Conservation (phyloP, 2,329 filamentous ascomycete genomes). For the Ophiostoma perfectum region DNA sequence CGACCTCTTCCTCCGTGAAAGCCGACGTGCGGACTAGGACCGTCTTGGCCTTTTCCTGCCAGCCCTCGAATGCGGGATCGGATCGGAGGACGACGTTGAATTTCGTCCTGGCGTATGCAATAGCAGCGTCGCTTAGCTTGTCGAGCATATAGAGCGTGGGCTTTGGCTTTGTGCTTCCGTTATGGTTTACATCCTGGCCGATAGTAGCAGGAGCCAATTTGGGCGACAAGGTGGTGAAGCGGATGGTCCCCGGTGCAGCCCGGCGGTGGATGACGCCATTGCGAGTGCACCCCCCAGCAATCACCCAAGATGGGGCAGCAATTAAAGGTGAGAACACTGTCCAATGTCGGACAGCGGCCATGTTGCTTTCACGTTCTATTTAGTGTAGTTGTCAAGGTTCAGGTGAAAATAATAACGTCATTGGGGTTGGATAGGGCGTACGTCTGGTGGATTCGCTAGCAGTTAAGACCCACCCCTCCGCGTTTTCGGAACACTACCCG, state of each 20-base stretch:
- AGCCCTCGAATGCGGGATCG: constrained; percentile 11
- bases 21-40: constrained; percentile 16
- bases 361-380: not conserved
- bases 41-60: constrained; percentile 13
- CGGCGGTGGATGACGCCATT: not conserved
- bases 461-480: not conserved
- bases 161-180: not conserved
- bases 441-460: not conserved
- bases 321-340: not conserved
- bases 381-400: not conserved
- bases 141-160: not conserved
- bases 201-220: not conserved
- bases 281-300: not conserved
- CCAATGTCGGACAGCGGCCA: not conserved
- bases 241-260: not conserved
- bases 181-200: not conserved
- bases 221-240: not conserved
- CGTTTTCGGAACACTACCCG: not conserved
- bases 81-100: constrained; percentile 16
- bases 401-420: not conserved
- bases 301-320: not conserved
- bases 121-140: not conserved
- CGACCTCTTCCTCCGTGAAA: constrained; percentile 16
- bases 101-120: constrained; percentile 10
- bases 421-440: not conserved